A percentile compares a stretch with the other conserved stretches of the same genome.
Evolutionary conservation across 2,329 filamentous ascomycete species (phyloP).

Genomic region (Phoma sp.): DNA sequence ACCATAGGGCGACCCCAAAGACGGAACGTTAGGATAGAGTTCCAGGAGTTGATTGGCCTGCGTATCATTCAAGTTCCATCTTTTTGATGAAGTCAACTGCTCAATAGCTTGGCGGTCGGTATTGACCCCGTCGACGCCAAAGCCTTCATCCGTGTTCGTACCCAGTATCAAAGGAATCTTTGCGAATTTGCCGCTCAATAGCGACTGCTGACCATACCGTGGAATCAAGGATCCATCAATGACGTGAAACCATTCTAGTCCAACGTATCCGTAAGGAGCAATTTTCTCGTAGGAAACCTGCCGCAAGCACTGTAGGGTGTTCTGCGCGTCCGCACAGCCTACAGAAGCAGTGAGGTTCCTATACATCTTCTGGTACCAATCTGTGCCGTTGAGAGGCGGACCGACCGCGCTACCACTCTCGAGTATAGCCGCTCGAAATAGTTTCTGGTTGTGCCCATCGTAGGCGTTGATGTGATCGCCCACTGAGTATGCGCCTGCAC

Average conservation of each 20-base stretch:
- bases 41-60: conserved; percentile 29
- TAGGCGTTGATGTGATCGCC: conserved; percentile 47
- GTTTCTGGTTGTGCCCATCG: conserved; percentile 44
- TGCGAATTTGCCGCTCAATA: conserved; percentile 61
- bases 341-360: conserved; percentile 35
- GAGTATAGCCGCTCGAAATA: conserved; percentile 52
- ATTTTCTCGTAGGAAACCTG: conserved; percentile 35
- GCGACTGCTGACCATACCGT: conserved; percentile 42
- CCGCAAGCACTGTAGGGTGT: conserved; percentile 38
- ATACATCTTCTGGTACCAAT: conserved; percentile 43
- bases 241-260: conserved; percentile 40
- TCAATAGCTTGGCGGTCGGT: conserved; percentile 48
- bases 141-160: conserved; percentile 70
- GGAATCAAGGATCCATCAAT: conserved; percentile 38
- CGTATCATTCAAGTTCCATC: conserved; percentile 33
- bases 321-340: conserved; percentile 27
- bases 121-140: conserved; percentile 57
- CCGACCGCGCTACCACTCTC: conserved; percentile 46
- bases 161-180: conserved; percentile 68
- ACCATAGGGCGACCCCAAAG: conserved; percentile 52
- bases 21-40: conserved; percentile 48
- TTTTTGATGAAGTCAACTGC: conserved; percentile 41
- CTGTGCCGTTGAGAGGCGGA: conserved; percentile 36
- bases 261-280: conserved; percentile 33
- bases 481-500: conserved; percentile 66